Conservation (phyloP, 805 yeast genomes). For the Sungouiozyma ichnusensis region DNA sequence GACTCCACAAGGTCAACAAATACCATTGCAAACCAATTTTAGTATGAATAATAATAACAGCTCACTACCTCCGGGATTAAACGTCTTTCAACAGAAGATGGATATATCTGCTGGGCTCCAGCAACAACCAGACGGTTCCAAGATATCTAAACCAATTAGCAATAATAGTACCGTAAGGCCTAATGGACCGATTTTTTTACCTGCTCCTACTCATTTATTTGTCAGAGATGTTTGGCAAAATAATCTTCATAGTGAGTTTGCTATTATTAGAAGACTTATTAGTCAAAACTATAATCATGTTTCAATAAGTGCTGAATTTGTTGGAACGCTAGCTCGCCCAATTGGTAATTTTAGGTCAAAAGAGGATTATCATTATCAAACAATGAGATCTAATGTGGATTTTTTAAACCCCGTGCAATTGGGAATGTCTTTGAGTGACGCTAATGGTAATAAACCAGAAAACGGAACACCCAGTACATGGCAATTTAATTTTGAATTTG, state of each 20-base stretch:
- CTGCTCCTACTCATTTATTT: slow-evolving; percentile 30
- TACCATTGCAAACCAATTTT: slow-evolving; percentile 1
- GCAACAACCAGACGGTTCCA: slow-evolving; percentile 5
- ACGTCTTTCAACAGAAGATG: slow-evolving; percentile 16
- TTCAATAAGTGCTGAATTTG: slow-evolving; percentile 82
- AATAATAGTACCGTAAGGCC: slow-evolving; percentile 4
- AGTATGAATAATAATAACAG: slow-evolving; percentile 1
- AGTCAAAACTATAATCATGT: slow-evolving; percentile 41
- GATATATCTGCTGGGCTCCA: slow-evolving; percentile 8
- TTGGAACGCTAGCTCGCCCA: slow-evolving; percentile 93
- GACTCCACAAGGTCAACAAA: slow-evolving; percentile 1
- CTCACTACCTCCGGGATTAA: slow-evolving; percentile 22
- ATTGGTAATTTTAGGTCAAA: slow-evolving; percentile 86
- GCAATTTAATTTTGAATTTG: slow-evolving; percentile 91
- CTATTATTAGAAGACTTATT: slow-evolving; percentile 46
- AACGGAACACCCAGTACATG: slow-evolving; percentile 60
- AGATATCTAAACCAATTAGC: neutral
- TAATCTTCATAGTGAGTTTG: slow-evolving; percentile 59
- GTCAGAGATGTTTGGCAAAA: slow-evolving; percentile 67
- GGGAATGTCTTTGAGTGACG: slow-evolving; percentile 66
- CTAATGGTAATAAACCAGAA: slow-evolving; percentile 59
- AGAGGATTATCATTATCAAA: slow-evolving; percentile 90
- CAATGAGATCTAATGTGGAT: slow-evolving; percentile 85
- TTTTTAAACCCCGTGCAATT: slow-evolving; percentile 77
- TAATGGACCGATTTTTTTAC: slow-evolving; percentile 14